These are phyloP conservation scores for Penicillium macrosclerotiorum DNA, from an alignment of 495 filamentous ascomycete species.

Conservation along the genomic window DNA sequence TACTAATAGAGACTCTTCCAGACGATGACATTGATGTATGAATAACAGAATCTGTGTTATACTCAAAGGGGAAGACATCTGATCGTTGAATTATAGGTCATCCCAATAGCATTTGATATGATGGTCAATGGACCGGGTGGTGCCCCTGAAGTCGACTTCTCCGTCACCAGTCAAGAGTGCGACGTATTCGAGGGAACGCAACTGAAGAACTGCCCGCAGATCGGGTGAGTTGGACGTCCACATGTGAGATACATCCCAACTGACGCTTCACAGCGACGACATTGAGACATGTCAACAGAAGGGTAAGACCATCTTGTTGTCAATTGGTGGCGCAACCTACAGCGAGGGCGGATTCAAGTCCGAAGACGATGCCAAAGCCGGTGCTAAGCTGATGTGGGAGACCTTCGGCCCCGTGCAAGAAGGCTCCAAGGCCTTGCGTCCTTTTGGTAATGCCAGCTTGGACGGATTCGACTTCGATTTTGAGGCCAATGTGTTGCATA, in stretches of 20 bases:
- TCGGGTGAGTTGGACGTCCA: conserved; percentile 44
- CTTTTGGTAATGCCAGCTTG: conserved; percentile 61
- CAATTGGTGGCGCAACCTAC: conserved; percentile 64
- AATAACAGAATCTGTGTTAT: too few species aligned
- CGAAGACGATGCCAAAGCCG: conserved; percentile 46
- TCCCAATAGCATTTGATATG: conserved; percentile 61
- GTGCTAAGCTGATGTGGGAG: conserved; percentile 63
- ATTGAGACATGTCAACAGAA: conserved; percentile 63
- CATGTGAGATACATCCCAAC: conserved; percentile 4
- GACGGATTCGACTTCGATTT: conserved; percentile 77
- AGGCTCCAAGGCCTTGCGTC: conserved; percentile 42
- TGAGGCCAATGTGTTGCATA: conserved; percentile 49
- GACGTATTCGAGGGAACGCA: conserved; percentile 54
- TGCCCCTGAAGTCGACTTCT: conserved; percentile 58
- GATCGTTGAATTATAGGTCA: too few species aligned
- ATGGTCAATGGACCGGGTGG: conserved; percentile 48
- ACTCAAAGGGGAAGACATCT: too few species aligned
- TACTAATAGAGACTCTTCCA: conserved; percentile 1
- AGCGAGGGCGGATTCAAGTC: conserved; percentile 60
- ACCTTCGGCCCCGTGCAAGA: conserved; percentile 54
- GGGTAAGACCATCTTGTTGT: conserved; percentile 66
- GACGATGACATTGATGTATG: conserved; percentile 43
- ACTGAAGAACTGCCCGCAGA: conserved; percentile 59
- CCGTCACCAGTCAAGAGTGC: conserved; percentile 57
- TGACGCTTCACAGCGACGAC: conserved; percentile 40